A percentile compares a stretch with the other conserved stretches of the same genome.
phyloP scores from a whole-genome alignment of 345 rosid genomes.

The Mercurialis annua region DNA sequence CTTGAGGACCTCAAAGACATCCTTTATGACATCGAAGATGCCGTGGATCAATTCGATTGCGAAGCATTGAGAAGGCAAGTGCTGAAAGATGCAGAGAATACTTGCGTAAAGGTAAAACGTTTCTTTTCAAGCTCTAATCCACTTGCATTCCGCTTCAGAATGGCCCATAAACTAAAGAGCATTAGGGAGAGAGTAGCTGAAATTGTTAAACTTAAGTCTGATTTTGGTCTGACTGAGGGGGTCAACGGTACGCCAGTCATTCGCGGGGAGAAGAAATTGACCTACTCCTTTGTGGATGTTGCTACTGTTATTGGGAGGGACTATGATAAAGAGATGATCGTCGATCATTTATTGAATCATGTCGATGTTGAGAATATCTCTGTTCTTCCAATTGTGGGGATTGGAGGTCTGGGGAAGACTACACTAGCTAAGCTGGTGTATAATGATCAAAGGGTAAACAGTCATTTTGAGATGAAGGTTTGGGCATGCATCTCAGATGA shows the following conservation, averaged over 20 bases:
- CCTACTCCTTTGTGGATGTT: neutral
- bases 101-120: neutral
- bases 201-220: conserved; percentile 1
- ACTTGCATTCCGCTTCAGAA: neutral
- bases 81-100: neutral
- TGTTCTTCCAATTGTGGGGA: neutral
- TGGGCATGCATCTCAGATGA: neutral
- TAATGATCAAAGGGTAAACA: neutral
- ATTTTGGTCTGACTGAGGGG: neutral
- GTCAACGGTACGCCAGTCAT: neutral
- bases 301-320: conserved; percentile 9
- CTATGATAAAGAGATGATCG: neutral
- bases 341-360: neutral
- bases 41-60: conserved; percentile 13
- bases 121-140: conserved; percentile 2
- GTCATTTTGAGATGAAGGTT: neutral
- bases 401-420: conserved; percentile 6
- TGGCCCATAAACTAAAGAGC: neutral
- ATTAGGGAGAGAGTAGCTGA: neutral
- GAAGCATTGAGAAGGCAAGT: neutral
- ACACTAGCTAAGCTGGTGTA: conserved; percentile 6
- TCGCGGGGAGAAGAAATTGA: neutral
- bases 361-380: neutral
- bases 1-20: too few relatives aligned
- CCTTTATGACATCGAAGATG: too few relatives aligned